Evolutionary conservation across 2,329 filamentous ascomycete genomes (phyloP).

Genomic region (Botryotinia calthae): DNA sequence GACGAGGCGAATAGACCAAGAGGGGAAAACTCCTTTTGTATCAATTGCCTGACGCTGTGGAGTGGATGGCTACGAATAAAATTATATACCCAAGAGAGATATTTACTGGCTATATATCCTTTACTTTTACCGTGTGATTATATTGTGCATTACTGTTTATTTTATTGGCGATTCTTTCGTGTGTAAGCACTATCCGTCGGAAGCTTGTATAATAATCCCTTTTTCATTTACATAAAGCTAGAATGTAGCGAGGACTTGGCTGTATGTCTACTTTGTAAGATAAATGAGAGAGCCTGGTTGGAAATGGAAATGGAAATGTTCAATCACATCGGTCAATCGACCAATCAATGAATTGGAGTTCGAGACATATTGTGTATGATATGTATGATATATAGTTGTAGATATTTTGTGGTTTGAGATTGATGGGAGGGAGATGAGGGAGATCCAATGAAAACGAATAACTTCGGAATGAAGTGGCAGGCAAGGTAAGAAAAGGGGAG

Average conservation of each 20-base stretch:
- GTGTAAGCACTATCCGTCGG: background rate
- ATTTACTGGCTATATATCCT: slow-evolving; percentile 7
- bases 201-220: background rate
- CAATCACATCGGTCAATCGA: no score
- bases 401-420: no score
- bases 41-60: background rate
- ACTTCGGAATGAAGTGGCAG: background rate
- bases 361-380: no score
- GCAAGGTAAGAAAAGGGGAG: no score
- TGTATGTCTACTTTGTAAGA: background rate
- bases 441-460: background rate
- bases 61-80: slow-evolving; percentile 16
- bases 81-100: slow-evolving; percentile 17
- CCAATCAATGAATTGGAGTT: no score
- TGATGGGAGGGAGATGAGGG: background rate
- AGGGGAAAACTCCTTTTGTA: slow-evolving; percentile 4
- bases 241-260: background rate
- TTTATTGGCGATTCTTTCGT: background rate
- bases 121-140: background rate
- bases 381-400: no score
- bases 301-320: no score
- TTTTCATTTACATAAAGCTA: background rate
- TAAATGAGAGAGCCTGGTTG: background rate
- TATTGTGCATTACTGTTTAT: background rate
- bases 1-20: slow-evolving; percentile 1